Evolutionary conservation across 176 grass and related monocot species (phyloP), one percentile per base, ranked within the genome.

Genomic region (Metroxylon sagu): DNA sequence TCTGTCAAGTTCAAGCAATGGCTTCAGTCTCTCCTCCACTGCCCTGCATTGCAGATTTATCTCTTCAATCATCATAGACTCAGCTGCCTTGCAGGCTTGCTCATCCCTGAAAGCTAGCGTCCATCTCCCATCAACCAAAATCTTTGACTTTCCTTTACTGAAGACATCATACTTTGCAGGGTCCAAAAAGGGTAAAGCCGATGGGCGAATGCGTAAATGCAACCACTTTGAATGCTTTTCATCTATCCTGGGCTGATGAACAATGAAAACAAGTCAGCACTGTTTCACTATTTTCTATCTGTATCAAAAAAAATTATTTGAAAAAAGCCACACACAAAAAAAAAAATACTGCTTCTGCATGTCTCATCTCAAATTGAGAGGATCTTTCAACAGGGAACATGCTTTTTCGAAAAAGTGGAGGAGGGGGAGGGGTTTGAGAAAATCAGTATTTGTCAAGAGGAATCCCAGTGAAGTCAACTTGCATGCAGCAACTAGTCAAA

Each of bases 1-100:
- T 18, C 82, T 79, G 54, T 72, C 77, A 26, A 82, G 65, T 50
- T 89, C 68, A 52, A 99, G 70, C 50, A 93, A 68, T 73, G 62
- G 61, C 65, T 74, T 89, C 59, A 99, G 62, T 52, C 82, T 55
- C 18, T 55, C 2, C 53, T 55, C 53, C 16, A 55, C 16, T 21
- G 0, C 18, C n/a, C 53, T 25, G 18, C 18, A 4, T 21, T 53
- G 52, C 16, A 53, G 52, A 19, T 53, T 19, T n/a, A 53, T n/a
- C 18, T 53, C 52, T n/a, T 53, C 18, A 7, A 12, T 21, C 5
- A 19, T n/a, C 53, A 55, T 55, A 55, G 5, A 55, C 21, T 21
- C n/a, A 3, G 18, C 21, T 55, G 53, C 16, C 10, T 55, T 5
- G 56, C 94, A 93, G 30, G 74, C 56, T 60, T 99, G 79, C 66